Percentiles rank a stretch among this genome's conserved stretches.
Evolutionary conservation across 768 basidiomycete genomes (phyloP).

Genomic region (Agaricus bisporus): DNA sequence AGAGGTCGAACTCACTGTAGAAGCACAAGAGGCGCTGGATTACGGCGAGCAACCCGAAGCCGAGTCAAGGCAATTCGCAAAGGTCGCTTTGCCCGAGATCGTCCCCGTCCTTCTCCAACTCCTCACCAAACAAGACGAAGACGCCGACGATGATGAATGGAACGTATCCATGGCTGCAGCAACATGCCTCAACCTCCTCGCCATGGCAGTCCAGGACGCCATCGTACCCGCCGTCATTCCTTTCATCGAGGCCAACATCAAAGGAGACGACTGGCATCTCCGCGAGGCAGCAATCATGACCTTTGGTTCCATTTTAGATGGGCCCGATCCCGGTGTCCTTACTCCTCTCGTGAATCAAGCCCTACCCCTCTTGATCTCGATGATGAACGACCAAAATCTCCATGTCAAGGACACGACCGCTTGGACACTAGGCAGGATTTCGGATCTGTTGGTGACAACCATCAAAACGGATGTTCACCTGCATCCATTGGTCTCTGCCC

Average conservation of each 20-base stretch:
- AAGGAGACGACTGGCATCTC: constrained; percentile 84
- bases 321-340: constrained; percentile 84
- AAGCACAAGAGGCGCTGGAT: constrained; percentile 88
- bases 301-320: constrained; percentile 96
- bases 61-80: constrained; percentile 89
- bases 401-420: constrained; percentile 97
- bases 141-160: constrained; percentile 98
- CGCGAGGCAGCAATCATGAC: constrained; percentile 99
- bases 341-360: constrained; percentile 92
- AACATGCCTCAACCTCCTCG: constrained; percentile 83
- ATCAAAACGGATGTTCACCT: constrained; percentile 91
- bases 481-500: constrained; percentile 72
- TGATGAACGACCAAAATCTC: constrained; percentile 83
- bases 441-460: constrained; percentile 77
- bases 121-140: constrained; percentile 90
- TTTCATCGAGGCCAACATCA: constrained; percentile 97
- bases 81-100: constrained; percentile 91
- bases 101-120: constrained; percentile 86
- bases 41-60: constrained; percentile 83
- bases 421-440: constrained; percentile 95
- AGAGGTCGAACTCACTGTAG: constrained; percentile 87
- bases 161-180: constrained; percentile 96
- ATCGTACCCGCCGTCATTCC: constrained; percentile 94
- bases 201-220: constrained; percentile 83
- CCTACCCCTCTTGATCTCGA: constrained; percentile 86